A percentile compares a stretch with the other conserved stretches of the same genome.
Conservation (phyloP, 2,329 filamentous ascomycete genomes). For the Pestalotiopsis sp. region DNA sequence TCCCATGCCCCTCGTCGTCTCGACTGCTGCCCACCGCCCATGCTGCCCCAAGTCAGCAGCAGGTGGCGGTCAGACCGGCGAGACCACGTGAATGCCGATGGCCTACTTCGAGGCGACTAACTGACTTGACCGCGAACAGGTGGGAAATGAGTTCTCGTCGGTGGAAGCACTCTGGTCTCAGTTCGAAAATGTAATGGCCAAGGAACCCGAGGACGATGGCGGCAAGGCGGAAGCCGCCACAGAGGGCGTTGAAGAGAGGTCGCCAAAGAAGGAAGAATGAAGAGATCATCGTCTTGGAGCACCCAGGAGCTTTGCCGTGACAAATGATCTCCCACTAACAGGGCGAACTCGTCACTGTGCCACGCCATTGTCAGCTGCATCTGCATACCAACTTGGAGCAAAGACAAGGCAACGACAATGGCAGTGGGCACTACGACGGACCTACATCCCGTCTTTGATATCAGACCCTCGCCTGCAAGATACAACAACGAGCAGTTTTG, state of each 20-base stretch:
- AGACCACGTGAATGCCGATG: neutral
- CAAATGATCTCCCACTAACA: too few species aligned
- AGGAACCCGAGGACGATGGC: constrained; percentile 50
- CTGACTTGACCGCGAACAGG: constrained; percentile 45
- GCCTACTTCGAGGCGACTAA: neutral
- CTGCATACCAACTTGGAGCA: too few species aligned
- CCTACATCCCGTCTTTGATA: too few species aligned
- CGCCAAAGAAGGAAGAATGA: constrained; percentile 25
- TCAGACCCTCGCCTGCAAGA: too few species aligned
- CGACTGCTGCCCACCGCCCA: neutral
- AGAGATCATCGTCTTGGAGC: neutral
- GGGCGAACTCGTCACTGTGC: too few species aligned
- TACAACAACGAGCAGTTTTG: too few species aligned
- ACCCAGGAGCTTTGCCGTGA: too few species aligned
- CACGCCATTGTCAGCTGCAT: too few species aligned
- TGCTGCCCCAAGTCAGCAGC: neutral
- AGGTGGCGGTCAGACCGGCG: neutral
- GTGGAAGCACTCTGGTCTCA: constrained; percentile 97
- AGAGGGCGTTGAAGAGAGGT: constrained; percentile 30
- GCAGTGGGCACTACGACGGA: too few species aligned
- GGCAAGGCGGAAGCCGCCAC: constrained; percentile 18
- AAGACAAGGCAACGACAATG: too few species aligned
- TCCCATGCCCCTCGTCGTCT: neutral
- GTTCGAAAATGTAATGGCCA: constrained; percentile 95
- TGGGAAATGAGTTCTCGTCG: constrained; percentile 96